Evolutionary conservation across 495 filamentous ascomycete genomes (phyloP).

Genomic region (Lasiosphaeriaceae sp.): DNA sequence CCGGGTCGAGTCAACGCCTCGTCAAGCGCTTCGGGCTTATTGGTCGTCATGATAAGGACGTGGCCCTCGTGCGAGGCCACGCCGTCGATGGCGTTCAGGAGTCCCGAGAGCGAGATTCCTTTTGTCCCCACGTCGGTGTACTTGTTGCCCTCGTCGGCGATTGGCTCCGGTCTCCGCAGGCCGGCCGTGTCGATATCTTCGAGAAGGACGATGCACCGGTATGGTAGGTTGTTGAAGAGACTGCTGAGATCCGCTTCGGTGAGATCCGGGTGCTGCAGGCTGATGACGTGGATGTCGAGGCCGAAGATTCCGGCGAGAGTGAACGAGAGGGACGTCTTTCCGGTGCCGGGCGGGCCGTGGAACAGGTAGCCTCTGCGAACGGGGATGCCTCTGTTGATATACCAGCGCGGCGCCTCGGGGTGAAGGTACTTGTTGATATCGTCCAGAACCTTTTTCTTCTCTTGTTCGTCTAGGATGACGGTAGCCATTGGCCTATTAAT

Average conservation of each 20-base stretch:
- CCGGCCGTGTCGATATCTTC: neutral
- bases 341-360: neutral
- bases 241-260: neutral
- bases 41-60: neutral
- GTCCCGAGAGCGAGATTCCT: neutral
- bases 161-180: too few relatives aligned
- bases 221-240: neutral
- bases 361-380: neutral
- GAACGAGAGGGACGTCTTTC: neutral
- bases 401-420: constrained; percentile 6
- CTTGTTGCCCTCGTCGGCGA: neutral
- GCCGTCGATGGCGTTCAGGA: neutral
- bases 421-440: neutral
- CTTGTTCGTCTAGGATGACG: neutral
- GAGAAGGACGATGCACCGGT: neutral
- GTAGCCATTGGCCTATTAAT: neutral
- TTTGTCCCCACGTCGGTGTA: neutral
- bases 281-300: neutral
- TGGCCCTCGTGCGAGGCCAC: neutral
- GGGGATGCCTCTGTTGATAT: neutral
- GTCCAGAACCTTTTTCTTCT: neutral
- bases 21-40: neutral
- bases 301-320: neutral
- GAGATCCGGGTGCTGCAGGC: neutral
- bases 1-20: neutral